Conservation (phyloP, 192 early-diverging fungal species). For the Podila clonocystis region DNA sequence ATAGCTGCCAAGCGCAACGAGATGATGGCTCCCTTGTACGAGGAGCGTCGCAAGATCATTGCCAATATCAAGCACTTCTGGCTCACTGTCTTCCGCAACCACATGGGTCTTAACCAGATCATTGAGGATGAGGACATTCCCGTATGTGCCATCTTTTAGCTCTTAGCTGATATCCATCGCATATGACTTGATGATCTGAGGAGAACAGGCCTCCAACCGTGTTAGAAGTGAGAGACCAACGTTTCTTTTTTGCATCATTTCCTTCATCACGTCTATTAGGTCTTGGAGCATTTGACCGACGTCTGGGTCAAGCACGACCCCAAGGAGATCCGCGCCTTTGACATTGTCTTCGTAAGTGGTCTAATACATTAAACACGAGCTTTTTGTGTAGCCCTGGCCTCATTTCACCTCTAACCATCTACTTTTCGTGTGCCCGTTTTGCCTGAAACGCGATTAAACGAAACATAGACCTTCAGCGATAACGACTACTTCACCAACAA, state of each 20-base stretch:
- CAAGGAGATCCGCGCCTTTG: constrained; percentile 62
- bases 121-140: constrained; percentile 24
- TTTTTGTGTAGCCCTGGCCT: not conserved
- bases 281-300: constrained; percentile 43
- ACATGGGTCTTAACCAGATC: constrained; percentile 8
- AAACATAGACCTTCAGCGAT: constrained; percentile 54
- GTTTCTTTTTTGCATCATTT: not conserved
- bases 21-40: constrained; percentile 28
- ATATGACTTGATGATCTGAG: not conserved
- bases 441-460: too few relatives aligned
- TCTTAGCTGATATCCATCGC: not conserved
- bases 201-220: too few relatives aligned
- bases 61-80: constrained; percentile 66
- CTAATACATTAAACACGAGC: not conserved
- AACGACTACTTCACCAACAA: constrained; percentile 67
- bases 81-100: constrained; percentile 60
- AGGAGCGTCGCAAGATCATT: constrained; percentile 64
- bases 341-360: constrained; percentile 57
- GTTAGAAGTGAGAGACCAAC: too few relatives aligned
- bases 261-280: not conserved
- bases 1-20: constrained; percentile 31
- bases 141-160: constrained; percentile 5
- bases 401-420: not conserved
- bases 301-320: constrained; percentile 39
- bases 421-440: too few relatives aligned